Base-by-base conservation (phyloP, 2,329 filamentous ascomycete genomes). In the Epichloe brachyelytri region DNA sequence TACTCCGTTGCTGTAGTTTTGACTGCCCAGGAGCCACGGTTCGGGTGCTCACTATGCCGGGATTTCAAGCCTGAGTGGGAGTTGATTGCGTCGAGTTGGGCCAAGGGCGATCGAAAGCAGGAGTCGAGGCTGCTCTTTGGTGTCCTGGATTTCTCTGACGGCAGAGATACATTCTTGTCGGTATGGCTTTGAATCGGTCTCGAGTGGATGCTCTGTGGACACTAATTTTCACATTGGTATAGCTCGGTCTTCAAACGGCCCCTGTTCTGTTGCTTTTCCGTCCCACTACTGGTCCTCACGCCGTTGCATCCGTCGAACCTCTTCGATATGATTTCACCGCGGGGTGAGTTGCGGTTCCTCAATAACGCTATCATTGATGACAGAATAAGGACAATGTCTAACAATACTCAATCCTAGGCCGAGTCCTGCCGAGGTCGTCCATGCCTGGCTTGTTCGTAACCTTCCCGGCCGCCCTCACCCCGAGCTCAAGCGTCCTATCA, bases 1-100 rank as follows among this genome's bases (percentile, higher is more conserved):
- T 95, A 96, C 67, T 82, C 82, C 39, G 78, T 86, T 30, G 84
- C 83, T 2, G 78, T 98, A 3, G 78, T 98, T 14, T 73, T 98
- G 57, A 98, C 93, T 1, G 93, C 93, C 38, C 71, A 90, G 61
- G 90, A 95, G 58, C 63, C 82, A 34, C 80, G 88, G 53, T 96
- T 87, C 64, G 87, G 86, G 54, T 98, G 93, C 66, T 74, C 82
- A 57, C 74, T 97, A 46, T 98, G 93, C 68, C 79, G 82, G 49
- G 88, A 95, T 49, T 95, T 98, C 67, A 86, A 95, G 66, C 85
- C 90, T 1, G 93, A 98, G 70, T 98, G 89, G 86, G 86, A 94
- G 51, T 68, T 97, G 50, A 71, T 98, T 50, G 80, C 80, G 50
- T 86, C 82, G 68, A 93, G 86, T 69, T 98, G 93, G 93, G 76